These are phyloP conservation scores for Ophiostoma sp. DNA, from an alignment of 2,329 filamentous ascomycete species.

Conservation along the genomic window DNA sequence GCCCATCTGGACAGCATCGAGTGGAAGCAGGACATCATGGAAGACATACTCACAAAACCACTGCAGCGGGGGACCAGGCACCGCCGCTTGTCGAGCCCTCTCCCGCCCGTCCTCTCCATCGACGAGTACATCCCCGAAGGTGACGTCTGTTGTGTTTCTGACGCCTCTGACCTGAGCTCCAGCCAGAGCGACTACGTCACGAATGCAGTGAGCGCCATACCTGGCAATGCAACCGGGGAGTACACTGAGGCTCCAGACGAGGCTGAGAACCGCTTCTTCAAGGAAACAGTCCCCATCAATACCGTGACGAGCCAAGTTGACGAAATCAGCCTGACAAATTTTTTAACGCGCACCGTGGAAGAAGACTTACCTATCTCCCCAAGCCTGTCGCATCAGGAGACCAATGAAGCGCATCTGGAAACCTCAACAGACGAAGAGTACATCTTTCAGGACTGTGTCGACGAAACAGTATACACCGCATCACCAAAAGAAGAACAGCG, in stretches of 20 bases:
- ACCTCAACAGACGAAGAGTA: background rate
- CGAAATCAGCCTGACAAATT: too few species aligned
- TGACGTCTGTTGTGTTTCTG: slow-evolving; percentile 21
- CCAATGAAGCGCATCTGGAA: background rate
- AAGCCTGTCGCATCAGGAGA: background rate
- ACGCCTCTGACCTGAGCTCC: slow-evolving; percentile 24
- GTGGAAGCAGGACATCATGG: background rate
- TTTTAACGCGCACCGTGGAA: background rate
- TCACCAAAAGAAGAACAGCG: background rate
- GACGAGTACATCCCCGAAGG: slow-evolving; percentile 18
- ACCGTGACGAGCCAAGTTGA: too few species aligned
- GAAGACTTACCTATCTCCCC: background rate
- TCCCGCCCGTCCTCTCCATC: slow-evolving; percentile 14
- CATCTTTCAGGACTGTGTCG: background rate
- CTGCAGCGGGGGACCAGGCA: too few species aligned
- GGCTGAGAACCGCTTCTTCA: too few species aligned
- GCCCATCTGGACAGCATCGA: background rate
- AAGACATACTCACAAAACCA: too few species aligned
- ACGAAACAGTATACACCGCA: background rate
- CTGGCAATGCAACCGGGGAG: background rate
- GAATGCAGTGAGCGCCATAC: slow-evolving; percentile 17
- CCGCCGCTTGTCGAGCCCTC: slow-evolving; percentile 19
- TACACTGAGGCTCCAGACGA: background rate
- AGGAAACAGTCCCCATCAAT: too few species aligned
- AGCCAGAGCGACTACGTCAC: slow-evolving; percentile 20